phyloP scores from a whole-genome alignment of 2,329 filamentous ascomycete species.

The Colletotrichum tamarilloi region DNA sequence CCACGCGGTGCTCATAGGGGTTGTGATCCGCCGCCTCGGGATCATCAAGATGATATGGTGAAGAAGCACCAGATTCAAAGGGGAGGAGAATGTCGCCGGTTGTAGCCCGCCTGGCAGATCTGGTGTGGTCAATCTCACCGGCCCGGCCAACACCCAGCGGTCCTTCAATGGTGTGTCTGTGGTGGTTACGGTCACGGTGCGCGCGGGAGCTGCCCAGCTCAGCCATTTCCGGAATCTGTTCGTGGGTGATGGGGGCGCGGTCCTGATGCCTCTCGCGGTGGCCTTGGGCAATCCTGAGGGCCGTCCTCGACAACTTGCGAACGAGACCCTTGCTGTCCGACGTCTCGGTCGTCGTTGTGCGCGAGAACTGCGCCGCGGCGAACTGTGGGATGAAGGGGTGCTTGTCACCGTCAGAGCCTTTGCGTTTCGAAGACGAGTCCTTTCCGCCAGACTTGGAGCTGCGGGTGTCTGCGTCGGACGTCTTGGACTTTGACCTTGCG shows the following conservation, averaged over 20 bases:
- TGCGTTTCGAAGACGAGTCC: conserved; percentile 7
- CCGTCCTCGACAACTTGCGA: conserved; percentile 57
- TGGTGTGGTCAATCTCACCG: conserved; percentile 31
- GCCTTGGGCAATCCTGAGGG: conserved; percentile 53
- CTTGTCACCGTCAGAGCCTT: conserved; percentile 30
- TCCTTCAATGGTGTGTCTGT: conserved; percentile 47
- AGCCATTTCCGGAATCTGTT: conserved; percentile 48
- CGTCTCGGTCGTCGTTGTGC: conserved; percentile 61
- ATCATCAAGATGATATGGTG: conserved; percentile 36
- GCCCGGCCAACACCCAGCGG: conserved; percentile 34
- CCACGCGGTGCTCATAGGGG: conserved; percentile 55
- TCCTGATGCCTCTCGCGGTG: conserved; percentile 50
- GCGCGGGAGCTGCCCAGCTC: conserved; percentile 41
- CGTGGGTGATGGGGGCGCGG: conserved; percentile 57
- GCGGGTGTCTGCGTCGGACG: conserved; percentile 28
- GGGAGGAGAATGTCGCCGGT: conserved; percentile 47
- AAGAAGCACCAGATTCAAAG: conserved; percentile 29
- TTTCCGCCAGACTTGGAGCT: conserved; percentile 17
- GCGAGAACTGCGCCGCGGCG: conserved; percentile 65
- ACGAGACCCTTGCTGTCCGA: conserved; percentile 47
- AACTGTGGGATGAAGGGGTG: conserved; percentile 65
- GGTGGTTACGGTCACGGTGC: conserved; percentile 31
- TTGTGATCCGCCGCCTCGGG: conserved; percentile 39
- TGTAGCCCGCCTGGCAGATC: conserved; percentile 48
- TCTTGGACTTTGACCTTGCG: conserved; percentile 33